Base-by-base conservation (phyloP, 169 alveolate genomes). In the Babesia bigemina region DNA sequence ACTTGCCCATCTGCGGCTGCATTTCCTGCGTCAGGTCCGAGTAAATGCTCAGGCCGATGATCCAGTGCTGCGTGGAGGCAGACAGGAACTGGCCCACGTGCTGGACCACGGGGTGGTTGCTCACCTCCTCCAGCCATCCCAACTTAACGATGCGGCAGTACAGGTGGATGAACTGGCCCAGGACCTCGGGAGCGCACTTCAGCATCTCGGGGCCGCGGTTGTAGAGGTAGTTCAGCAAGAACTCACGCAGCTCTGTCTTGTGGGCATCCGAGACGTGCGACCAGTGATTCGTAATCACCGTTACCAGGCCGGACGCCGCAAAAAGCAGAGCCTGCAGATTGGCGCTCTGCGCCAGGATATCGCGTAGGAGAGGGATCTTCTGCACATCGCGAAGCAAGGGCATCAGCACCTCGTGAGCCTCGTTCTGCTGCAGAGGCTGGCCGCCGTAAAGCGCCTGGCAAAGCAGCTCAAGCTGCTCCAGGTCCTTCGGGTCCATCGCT, bases 11-110 rank as follows among this genome's bases (percentile, higher is more conserved):
- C 45, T 90, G 94, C 0, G 94, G 93, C 77, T 89, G 94, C 94
- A 87, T 89, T 56, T 87, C 95, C 67, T 91, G 94, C 19, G 96
- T 94, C 47, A 95, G 71, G 75, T 93, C 95, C 0, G 97, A 85
- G 86, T 93, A 92, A 13, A 95, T 95, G 87, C 93, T 88, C 42
- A 95, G 86, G 11, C 97, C 98, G 39, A 95, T 91, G n/a, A 94
- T 96, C 97, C 97, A 95, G 70, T 95, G 98, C 57, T 91, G 90
- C 44, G 96, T 93, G 19, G 96, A 82, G 24, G 98, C 96, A 47
- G 90, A 79, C 60, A 95, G 79, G 85, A 95, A 90, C 74, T 87
- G 91, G 45, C 88, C 86, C n/a, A 91, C 93, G 48, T 87, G 93
- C 50, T 82, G 78, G 19, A 83, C 81, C 60, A 91, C 79, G n/a